Conservation (phyloP, 2,329 filamentous ascomycete species). For the Didymella segeticola region DNA sequence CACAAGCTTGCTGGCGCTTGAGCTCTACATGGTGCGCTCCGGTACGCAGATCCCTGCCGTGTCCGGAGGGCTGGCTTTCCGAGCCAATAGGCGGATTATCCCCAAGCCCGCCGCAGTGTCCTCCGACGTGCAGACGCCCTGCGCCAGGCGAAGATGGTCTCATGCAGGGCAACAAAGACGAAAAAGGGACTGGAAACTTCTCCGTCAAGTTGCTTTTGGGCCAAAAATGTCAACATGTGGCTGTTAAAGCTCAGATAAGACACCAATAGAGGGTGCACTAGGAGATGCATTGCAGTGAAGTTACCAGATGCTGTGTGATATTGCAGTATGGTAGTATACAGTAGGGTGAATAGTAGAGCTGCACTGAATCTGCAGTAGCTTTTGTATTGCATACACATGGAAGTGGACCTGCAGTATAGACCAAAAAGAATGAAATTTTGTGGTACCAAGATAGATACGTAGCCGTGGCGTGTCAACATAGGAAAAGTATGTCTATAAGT, state of each 20-base stretch:
- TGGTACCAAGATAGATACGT: background rate
- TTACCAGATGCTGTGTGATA: conserved; percentile 2
- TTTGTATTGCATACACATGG: background rate
- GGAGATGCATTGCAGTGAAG: conserved; percentile 1
- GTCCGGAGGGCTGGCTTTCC: background rate
- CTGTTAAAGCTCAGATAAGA: background rate
- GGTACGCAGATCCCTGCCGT: conserved; percentile 1
- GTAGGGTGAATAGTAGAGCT: background rate
- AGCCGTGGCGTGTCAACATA: background rate
- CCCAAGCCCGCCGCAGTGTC: background rate
- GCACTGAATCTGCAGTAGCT: background rate
- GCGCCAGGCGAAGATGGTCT: background rate
- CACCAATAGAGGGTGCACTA: background rate
- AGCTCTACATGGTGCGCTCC: background rate
- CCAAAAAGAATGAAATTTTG: background rate
- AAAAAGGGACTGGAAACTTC: background rate
- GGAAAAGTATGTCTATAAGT: conserved; percentile 15
- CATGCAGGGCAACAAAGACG: conserved; percentile 1
- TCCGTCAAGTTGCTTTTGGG: background rate
- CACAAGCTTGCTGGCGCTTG: background rate
- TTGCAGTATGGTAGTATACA: background rate
- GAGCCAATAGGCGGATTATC: conserved; percentile 5
- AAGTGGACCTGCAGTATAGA: background rate
- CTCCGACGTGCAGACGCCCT: conserved; percentile 3
- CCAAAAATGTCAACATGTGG: background rate